phyloP scores from a whole-genome alignment of 805 yeast genomes.

The Gaillardinia entomophila region DNA sequence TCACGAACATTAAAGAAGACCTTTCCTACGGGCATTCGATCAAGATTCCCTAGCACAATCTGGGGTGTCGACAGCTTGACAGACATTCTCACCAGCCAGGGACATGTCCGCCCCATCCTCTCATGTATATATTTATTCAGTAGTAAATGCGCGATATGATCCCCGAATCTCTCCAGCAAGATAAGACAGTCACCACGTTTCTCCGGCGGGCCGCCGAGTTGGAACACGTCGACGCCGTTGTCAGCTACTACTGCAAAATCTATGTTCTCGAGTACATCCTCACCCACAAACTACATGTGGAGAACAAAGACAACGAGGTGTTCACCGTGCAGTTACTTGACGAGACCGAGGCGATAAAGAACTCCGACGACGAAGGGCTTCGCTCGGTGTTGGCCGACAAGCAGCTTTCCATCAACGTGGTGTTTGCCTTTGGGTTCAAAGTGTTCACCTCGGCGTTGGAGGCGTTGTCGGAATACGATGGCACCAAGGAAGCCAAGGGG shows the following conservation, averaged over 20 bases:
- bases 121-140: no score
- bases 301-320: slow-evolving; percentile 48
- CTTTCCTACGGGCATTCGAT: no score
- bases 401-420: slow-evolving; percentile 33
- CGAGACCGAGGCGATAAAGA: slow-evolving; percentile 57
- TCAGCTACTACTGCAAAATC: slow-evolving; percentile 63
- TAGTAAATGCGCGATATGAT: no score
- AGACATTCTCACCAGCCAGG: no score
- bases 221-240: slow-evolving; percentile 51
- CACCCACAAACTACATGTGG: slow-evolving; percentile 50
- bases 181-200: slow-evolving; percentile 39
- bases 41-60: no score
- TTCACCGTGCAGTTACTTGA: slow-evolving; percentile 63
- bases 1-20: no score
- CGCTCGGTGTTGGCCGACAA: slow-evolving; percentile 53
- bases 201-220: slow-evolving; percentile 56
- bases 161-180: background rate
- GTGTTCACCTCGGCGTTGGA: slow-evolving; percentile 49
- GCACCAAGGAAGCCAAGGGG: slow-evolving; percentile 34
- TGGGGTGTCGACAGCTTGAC: no score
- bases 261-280: slow-evolving; percentile 74
- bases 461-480: slow-evolving; percentile 25
- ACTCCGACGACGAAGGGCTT: slow-evolving; percentile 33
- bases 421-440: slow-evolving; percentile 44
- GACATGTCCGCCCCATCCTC: no score